phyloP scores from a whole-genome alignment of 2,329 filamentous ascomycete genomes.

The Magnaporthiopsis incrustans region DNA sequence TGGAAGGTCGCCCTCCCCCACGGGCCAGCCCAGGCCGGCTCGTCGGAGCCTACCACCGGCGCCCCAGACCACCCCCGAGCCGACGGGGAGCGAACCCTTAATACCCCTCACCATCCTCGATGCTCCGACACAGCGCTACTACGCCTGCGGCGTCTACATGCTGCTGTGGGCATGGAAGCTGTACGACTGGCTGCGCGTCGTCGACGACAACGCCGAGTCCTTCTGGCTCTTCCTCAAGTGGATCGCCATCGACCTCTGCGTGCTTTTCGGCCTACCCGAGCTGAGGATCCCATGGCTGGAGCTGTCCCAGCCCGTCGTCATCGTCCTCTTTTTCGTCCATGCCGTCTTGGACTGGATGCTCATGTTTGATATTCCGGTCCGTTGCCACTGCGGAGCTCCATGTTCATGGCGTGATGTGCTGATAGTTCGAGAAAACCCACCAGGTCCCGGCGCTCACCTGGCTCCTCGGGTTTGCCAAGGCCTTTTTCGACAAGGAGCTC shows the following conservation, averaged over 20 bases:
- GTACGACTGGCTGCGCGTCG: slow-evolving; percentile 74
- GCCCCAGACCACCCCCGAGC: slow-evolving; percentile 30
- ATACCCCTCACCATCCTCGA: slow-evolving; percentile 79
- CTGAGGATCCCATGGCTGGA: slow-evolving; percentile 95
- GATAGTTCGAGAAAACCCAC: slow-evolving; percentile 28
- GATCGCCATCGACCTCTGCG: slow-evolving; percentile 77
- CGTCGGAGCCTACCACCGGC: slow-evolving; percentile 33
- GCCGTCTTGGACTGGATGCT: slow-evolving; percentile 70
- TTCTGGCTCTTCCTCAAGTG: slow-evolving; percentile 91
- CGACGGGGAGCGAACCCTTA: slow-evolving; percentile 45
- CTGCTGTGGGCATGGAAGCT: slow-evolving; percentile 72
- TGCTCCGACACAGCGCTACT: slow-evolving; percentile 83
- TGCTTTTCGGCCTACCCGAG: slow-evolving; percentile 78
- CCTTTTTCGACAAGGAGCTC: slow-evolving; percentile 74
- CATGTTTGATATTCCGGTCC: slow-evolving; percentile 80
- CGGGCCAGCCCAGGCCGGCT: not conserved
- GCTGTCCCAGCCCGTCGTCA: slow-evolving; percentile 69
- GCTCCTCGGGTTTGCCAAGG: slow-evolving; percentile 64
- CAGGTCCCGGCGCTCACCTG: slow-evolving; percentile 57
- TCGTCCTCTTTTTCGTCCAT: slow-evolving; percentile 64
- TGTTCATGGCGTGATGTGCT: slow-evolving; percentile 17
- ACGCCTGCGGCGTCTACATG: slow-evolving; percentile 72
- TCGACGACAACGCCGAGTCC: slow-evolving; percentile 72
- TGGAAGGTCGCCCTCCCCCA: slow-evolving; percentile 9
- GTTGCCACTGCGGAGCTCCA: slow-evolving; percentile 23